These are phyloP conservation scores for Neonothopanus nambi DNA, from an alignment of 1,284 basidiomycete species.

Conservation along the genomic window DNA sequence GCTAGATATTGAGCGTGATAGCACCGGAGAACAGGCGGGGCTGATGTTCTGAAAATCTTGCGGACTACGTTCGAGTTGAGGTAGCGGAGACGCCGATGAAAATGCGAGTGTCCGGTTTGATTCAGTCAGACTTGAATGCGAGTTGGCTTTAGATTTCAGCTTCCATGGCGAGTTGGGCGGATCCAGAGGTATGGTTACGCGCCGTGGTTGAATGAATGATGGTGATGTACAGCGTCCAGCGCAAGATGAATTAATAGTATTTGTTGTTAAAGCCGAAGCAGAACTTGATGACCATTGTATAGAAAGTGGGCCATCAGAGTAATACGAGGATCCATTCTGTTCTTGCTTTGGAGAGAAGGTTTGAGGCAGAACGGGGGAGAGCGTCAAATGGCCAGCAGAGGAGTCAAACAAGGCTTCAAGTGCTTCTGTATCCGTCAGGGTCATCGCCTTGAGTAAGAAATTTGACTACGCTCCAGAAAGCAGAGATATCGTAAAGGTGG, in stretches of 20 bases:
- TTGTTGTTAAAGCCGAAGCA: too few species aligned
- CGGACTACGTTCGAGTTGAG: not conserved
- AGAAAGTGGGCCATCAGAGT: too few species aligned
- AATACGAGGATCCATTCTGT: not conserved
- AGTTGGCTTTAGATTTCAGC: not conserved
- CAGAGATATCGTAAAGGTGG: too few species aligned
- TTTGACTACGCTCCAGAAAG: too few species aligned
- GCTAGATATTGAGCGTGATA: constrained; percentile 12
- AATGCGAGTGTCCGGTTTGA: too few species aligned
- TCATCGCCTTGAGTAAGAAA: too few species aligned
- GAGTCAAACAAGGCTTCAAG: constrained; percentile 6
- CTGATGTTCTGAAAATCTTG: not conserved
- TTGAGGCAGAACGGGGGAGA: not conserved
- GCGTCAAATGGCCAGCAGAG: not conserved
- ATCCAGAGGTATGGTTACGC: too few species aligned
- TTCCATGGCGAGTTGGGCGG: not conserved
- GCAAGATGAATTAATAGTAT: too few species aligned
- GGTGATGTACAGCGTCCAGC: too few species aligned
- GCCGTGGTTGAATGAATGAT: too few species aligned
- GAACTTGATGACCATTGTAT: too few species aligned
- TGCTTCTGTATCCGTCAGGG: constrained; percentile 11
- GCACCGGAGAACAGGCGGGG: not conserved
- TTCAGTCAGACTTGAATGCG: constrained; percentile 2
- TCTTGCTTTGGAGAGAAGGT: not conserved
- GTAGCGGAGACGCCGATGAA: not conserved